These are phyloP conservation scores for Taphrina sp. DNA, from an alignment of 1,139 yeast genomes.

Conservation along the genomic window DNA sequence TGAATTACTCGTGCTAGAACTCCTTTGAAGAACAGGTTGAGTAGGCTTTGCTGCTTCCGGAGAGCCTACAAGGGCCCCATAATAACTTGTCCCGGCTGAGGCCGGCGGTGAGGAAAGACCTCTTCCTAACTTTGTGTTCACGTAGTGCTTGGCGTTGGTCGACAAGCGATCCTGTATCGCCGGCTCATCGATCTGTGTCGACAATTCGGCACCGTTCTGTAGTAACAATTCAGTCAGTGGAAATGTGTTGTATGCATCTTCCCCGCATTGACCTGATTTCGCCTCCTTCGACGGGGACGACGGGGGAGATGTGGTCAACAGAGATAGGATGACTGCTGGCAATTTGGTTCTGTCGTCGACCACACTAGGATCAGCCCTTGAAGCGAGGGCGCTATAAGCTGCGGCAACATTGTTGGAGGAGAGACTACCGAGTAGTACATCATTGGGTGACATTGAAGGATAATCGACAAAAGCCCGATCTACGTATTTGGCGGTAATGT, in stretches of 20 bases:
- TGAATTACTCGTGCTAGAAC: conserved; percentile 18
- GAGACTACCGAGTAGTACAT: conserved; percentile 45
- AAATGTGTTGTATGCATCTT: conserved; percentile 46
- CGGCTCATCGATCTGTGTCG: conserved; percentile 36
- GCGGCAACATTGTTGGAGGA: conserved; percentile 42
- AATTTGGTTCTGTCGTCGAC: conserved; percentile 14
- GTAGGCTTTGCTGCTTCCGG: background rate
- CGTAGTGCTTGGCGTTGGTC: conserved; percentile 9
- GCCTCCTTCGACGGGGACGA: conserved; percentile 24
- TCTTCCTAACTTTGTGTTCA: conserved; percentile 3
- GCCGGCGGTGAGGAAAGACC: background rate
- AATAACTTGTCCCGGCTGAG: background rate
- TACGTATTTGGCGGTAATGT: conserved; percentile 48
- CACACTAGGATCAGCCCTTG: conserved; percentile 47
- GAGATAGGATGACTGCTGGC: conserved; percentile 29
- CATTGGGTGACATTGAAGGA: conserved; percentile 44
- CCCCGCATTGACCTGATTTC: conserved; percentile 33
- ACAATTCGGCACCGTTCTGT: conserved; percentile 58
- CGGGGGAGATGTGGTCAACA: conserved; percentile 29
- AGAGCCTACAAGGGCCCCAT: background rate
- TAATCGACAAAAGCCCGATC: conserved; percentile 45
- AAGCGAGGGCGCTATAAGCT: conserved; percentile 46
- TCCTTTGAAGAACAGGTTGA: conserved; percentile 9
- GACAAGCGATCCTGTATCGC: conserved; percentile 10
- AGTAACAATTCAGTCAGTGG: conserved; percentile 72